Evolutionary conservation across 2,329 filamentous ascomycete genomes (phyloP), one percentile per base, ranked within the genome.

Genomic region (Trichophyton rubrum): DNA sequence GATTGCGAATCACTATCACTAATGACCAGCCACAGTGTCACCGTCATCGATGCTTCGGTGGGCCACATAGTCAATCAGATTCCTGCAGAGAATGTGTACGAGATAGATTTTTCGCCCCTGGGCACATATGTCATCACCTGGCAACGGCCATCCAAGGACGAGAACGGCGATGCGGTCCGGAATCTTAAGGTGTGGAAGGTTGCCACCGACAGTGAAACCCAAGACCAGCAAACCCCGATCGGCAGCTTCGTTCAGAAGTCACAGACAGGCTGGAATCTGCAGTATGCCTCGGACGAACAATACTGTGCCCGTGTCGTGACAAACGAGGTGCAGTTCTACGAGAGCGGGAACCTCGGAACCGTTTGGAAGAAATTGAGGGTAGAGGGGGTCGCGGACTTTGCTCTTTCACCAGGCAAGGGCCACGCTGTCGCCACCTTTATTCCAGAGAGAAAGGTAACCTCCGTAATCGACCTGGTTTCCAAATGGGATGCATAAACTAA

Each of bases 161-260:
- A 92, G 70, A 86, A 88, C 63, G 93, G 93, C 61, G 90, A 96
- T 74, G 90, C 93, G 53, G 86, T 85, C 67, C 96, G 96, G 83
- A 99, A 99, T 73, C 79, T 99, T 66, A 97, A 96, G 81, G 86
- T 99, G 68, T 99, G 93, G 93, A 85, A 85, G 71, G 90, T 89
- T 40, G 77, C 83, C 55, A 82, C 82, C 53, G 64, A 62, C 56
- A 63, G 66, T 62, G 70, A 67, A 43, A 83, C 76, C 56, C 77
- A 76, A 63, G 82, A 86, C 66, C 87, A 89, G 75, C 80, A 86
- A 64, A 73, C 76, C 68, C 85, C 91, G 33, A 81, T 96, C 53
- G 92, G 91, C 65, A 82, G 85, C 69, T 99, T 95, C 73, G 93
- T 99, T 66, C 93, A 99, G 76, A 96, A 96, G 80, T 88, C 85